Base-by-base conservation (phyloP, 768 basidiomycete species). In the Amylocystis lapponica region DNA sequence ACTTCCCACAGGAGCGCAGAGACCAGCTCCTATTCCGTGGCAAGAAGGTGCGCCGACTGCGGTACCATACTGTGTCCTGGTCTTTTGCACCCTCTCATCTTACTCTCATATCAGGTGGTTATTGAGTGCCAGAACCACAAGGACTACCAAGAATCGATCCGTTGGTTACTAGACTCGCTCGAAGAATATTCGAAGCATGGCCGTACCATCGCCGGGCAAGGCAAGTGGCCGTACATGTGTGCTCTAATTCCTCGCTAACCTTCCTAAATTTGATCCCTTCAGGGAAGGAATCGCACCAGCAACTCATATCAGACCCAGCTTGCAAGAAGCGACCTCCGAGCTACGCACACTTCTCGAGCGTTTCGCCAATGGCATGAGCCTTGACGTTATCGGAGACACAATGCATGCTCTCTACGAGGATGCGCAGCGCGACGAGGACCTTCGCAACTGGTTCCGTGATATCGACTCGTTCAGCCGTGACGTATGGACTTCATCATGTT, bases 21-120 rank as follows among this genome's bases (percentile, higher is more conserved):
- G 90, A 94, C 43, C 90, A 90, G 58, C 96, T 92, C 65, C 86
- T 98, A 58, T 95, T 83, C 70, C 79, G 95, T 13, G 74, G 81
- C 12, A 97, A 97, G 75, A 97, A 97, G 79, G 52, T 44, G 8
- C 17, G 44, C 39, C 21, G 1, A n/a, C 1, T 17, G 9, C 20
- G 17, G 8, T n/a, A n/a, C n/a, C n/a, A n/a, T n/a, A n/a, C n/a
- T n/a, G 25, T 20, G 19, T 11, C 10, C 13, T 5, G 14, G 43
- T 11, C 1, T 27, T n/a, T 20, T 3, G 23, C n/a, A n/a, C 10
- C 3, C 9, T 12, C 12, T 34, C 3, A 17, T 36, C 5, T 27
- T 17, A 26, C 10, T 4, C 1, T 2, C 12, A 10, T 25, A 3
- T 14, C 23, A 50, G 49, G 83, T 85, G 30, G 79, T 96, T 40